Evolutionary conservation across 192 early-diverging fungal species (phyloP).

Genomic region (Coemansia sp.): DNA sequence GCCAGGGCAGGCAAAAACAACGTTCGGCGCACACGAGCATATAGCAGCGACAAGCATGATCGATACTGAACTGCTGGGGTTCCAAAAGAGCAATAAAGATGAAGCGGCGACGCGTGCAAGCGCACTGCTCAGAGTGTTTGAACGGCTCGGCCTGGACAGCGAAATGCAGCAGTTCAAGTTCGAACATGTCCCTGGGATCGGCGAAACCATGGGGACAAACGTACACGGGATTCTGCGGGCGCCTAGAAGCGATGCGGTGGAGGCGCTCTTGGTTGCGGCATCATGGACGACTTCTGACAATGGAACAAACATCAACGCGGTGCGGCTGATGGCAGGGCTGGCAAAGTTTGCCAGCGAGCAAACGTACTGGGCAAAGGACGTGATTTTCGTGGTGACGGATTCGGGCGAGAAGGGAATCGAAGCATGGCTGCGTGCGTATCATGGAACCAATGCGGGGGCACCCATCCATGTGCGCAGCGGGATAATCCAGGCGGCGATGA

Average conservation of each 20-base stretch:
- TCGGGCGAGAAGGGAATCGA: conserved; percentile 73
- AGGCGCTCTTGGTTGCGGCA: conserved; percentile 83
- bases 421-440: conserved; percentile 89
- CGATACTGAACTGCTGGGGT: conserved; percentile 7
- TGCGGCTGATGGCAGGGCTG: conserved; percentile 43
- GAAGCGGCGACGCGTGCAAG: conserved; percentile 8
- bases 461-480: conserved; percentile 63
- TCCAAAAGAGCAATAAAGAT: not conserved
- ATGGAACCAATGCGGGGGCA: conserved; percentile 58
- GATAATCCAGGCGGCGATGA: conserved; percentile 82
- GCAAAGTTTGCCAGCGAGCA: conserved; percentile 55
- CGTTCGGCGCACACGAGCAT: conserved; percentile 35
- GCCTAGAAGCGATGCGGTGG: conserved; percentile 84
- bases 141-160: conserved; percentile 36
- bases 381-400: conserved; percentile 86
- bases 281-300: conserved; percentile 73
- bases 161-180: conserved; percentile 41
- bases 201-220: conserved; percentile 61
- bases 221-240: conserved; percentile 81
- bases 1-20: conserved; percentile 62
- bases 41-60: conserved; percentile 26
- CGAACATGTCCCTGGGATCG: conserved; percentile 33
- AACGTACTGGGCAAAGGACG: conserved; percentile 91
- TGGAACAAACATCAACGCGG: conserved; percentile 34
- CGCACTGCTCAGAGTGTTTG: conserved; percentile 23